Evolutionary conservation across 2,329 filamentous ascomycete species (phyloP).

Genomic region (Trichoderma guizhouense): DNA sequence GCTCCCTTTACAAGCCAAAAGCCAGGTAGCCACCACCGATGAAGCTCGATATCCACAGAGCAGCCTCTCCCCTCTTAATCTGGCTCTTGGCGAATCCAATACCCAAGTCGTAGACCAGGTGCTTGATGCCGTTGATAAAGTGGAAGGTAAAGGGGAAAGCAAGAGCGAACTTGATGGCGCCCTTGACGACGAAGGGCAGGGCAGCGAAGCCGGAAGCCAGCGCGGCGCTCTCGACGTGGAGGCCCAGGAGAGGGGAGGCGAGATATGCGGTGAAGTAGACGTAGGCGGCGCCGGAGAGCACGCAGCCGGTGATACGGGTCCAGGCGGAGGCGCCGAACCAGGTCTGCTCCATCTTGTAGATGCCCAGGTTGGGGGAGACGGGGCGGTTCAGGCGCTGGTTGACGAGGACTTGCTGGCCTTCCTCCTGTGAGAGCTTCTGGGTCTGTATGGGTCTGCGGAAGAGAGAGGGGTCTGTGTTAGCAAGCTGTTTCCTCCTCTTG

Average conservation of each 20-base stretch:
- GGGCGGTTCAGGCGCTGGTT: conserved; percentile 79
- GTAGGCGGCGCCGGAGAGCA: conserved; percentile 73
- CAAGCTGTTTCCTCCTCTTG: neutral
- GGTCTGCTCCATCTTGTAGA: conserved; percentile 85
- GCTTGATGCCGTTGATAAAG: conserved; percentile 53
- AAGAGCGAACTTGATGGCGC: conserved; percentile 52
- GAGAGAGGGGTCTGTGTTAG: conserved; percentile 1
- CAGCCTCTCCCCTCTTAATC: conserved; percentile 45
- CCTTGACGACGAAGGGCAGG: conserved; percentile 58
- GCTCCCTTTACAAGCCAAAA: conserved; percentile 42
- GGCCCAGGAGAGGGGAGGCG: conserved; percentile 67
- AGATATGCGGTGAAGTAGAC: conserved; percentile 79
- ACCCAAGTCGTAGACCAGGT: conserved; percentile 52
- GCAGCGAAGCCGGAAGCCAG: conserved; percentile 59
- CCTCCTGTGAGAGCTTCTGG: conserved; percentile 51
- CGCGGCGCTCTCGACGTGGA: conserved; percentile 57
- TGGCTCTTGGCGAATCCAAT: conserved; percentile 48
- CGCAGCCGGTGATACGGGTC: conserved; percentile 79
- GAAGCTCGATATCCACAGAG: conserved; percentile 48
- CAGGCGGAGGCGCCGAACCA: conserved; percentile 70
- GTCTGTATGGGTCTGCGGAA: conserved; percentile 50
- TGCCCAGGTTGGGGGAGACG: conserved; percentile 76
- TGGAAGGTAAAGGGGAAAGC: conserved; percentile 61
- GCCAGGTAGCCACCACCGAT: conserved; percentile 43
- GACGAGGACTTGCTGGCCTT: conserved; percentile 66